Base-by-base conservation (phyloP, 257 asterid species). In the Petunia secreta region DNA sequence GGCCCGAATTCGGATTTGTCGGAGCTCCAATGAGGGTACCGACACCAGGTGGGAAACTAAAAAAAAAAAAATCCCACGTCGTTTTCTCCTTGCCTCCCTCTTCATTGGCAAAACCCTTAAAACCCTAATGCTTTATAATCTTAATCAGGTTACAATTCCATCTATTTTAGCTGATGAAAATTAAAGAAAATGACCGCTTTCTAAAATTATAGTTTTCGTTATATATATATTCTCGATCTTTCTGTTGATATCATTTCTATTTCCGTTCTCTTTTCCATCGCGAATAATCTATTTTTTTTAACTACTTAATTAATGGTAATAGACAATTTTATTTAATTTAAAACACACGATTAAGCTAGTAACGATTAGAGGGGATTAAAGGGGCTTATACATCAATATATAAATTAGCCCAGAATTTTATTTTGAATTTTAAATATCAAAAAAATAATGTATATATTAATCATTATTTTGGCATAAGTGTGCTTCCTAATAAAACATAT, bases 401-500 rank as follows among this genome's bases (percentile, higher is more conserved):
- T 59, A 59, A 13, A 36, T 8, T 13, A 59, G 4, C 6, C 25
- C 25, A 13, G 25, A 16, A 13, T 59, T 59, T 59, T 13, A 1
- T 59, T 8, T 13, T 59, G 64, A 16, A 59, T 13, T 59, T 8
- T 58, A 58, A 58, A 58, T 36, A 13, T 58, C 14, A 58, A 5
- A 58, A 13, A 13, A 13, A 58, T 1, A 36, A 58, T 13, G 6
- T 13, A 58, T 13, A 58, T 8, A 5, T 1, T 9, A 58, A 5
- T 34, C 10, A 71, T 14, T 44, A 59, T 40, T 77, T 77, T 77
- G 68, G 71, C 80, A 77, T 34, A 59, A 41, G 4, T 59, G 4
- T 77, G 69, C 58, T 76, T 59, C 80, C 14, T 59, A 59, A 59
- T 77, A 77, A 77, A 77, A 77, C 80, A 71, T 48, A 41, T 59